Evolutionary conservation across 495 filamentous ascomycete species (phyloP).

Genomic region (Friedmanniomyces endolithicus): DNA sequence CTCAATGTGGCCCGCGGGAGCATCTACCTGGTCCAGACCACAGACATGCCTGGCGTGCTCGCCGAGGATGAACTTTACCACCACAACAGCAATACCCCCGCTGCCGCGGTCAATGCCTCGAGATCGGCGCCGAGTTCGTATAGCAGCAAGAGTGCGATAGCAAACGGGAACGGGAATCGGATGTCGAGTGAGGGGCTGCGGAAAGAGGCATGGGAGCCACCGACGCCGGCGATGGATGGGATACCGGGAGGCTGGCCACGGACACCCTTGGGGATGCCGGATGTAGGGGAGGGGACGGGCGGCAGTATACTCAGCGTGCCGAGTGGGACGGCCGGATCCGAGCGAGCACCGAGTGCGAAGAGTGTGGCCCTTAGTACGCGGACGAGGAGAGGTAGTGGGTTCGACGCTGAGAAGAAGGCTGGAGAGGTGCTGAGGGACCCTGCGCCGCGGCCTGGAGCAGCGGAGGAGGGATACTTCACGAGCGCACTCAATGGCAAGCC

Average conservation of each 20-base stretch:
- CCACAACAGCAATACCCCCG: not conserved
- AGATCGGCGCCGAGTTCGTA: not conserved
- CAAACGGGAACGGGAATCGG: not conserved
- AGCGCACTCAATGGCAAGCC: slow-evolving; percentile 6
- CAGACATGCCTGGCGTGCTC: slow-evolving; percentile 8
- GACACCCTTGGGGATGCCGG: slow-evolving; percentile 2
- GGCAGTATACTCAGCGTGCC: slow-evolving; percentile 2
- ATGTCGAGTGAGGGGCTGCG: slow-evolving; percentile 4
- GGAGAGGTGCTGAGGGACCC: slow-evolving; percentile 7
- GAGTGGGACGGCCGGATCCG: not conserved
- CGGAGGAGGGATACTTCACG: slow-evolving; percentile 13
- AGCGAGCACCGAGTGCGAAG: slow-evolving; percentile 6
- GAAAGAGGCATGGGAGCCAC: not conserved
- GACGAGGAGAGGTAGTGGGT: slow-evolving; percentile 3
- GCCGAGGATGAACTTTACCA: not conserved
- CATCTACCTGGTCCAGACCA: slow-evolving; percentile 12
- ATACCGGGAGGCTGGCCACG: slow-evolving; percentile 13
- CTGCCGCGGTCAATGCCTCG: not conserved
- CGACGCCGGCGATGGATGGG: slow-evolving; percentile 7
- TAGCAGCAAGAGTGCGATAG: not conserved
- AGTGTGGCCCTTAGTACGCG: slow-evolving; percentile 6
- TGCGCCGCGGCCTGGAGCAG: slow-evolving; percentile 4
- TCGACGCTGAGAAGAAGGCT: slow-evolving; percentile 11
- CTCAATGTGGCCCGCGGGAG: slow-evolving; percentile 11
- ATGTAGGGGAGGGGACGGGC: slow-evolving; percentile 1